A percentile compares a stretch with the other conserved stretches of the same genome.
phyloP scores from a whole-genome alignment of 1,284 basidiomycete species.

The Trichosporon asahii region DNA sequence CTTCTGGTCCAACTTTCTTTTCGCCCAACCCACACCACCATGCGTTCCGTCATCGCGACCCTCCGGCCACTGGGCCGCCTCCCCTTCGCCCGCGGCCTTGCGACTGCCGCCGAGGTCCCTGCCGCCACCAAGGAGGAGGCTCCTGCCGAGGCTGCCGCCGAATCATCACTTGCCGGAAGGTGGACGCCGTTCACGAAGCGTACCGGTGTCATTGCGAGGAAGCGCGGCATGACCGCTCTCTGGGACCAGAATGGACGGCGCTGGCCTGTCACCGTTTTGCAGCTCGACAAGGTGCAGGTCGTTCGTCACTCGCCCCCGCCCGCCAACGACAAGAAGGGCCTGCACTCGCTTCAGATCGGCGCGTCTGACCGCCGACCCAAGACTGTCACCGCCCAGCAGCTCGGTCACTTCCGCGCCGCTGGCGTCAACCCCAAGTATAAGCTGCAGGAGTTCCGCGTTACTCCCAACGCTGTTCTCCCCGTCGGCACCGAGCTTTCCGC shows the following conservation, averaged over 20 bases:
- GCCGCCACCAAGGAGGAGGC: conserved; percentile 19
- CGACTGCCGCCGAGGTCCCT: conserved; percentile 25
- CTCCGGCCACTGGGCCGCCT: conserved; percentile 15
- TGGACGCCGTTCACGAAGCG: conserved; percentile 86
- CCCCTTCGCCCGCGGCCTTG: conserved; percentile 22
- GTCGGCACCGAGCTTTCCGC: conserved; percentile 87
- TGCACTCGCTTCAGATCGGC: conserved; percentile 82
- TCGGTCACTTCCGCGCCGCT: conserved; percentile 82
- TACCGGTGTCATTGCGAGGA: conserved; percentile 91
- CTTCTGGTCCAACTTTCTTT: background rate
- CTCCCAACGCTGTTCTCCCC: conserved; percentile 81
- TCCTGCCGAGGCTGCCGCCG: conserved; percentile 11
- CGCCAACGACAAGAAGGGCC: conserved; percentile 53
- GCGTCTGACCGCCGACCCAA: conserved; percentile 67
- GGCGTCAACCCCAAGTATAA: conserved; percentile 80
- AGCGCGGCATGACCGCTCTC: conserved; percentile 91
- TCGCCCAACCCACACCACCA: conserved; percentile 14
- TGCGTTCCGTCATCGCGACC: conserved; percentile 32
- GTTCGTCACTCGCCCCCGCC: conserved; percentile 44
- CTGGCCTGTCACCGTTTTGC: conserved; percentile 85
- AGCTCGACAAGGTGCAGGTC: conserved; percentile 56
- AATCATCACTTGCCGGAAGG: conserved; percentile 13
- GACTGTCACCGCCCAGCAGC: conserved; percentile 68
- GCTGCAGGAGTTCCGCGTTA: conserved; percentile 85
- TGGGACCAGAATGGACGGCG: conserved; percentile 87